A percentile compares a stretch with the other conserved stretches of the same genome.
Evolutionary conservation across 2,329 filamentous ascomycete genomes (phyloP).

Genomic region (Fusarium hostae): DNA sequence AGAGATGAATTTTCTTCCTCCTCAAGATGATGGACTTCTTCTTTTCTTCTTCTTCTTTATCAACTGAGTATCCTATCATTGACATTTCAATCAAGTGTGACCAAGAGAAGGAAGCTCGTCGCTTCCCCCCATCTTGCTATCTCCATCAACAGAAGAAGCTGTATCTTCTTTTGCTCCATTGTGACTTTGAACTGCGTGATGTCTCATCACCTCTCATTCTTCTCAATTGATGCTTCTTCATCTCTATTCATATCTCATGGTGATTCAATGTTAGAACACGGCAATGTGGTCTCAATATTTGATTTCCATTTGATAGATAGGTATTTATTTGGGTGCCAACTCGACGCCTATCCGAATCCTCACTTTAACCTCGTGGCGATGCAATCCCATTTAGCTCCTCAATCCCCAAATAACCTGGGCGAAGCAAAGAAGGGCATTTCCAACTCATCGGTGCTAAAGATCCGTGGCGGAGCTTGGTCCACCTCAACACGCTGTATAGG

Average conservation of each 20-base stretch:
- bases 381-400: constrained; percentile 52
- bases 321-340: constrained; percentile 60
- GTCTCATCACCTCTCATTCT: constrained; percentile 7
- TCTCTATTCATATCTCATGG: background rate
- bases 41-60: background rate
- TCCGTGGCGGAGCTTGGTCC: constrained; percentile 70
- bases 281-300: constrained; percentile 36
- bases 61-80: background rate
- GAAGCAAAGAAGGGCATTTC: constrained; percentile 56
- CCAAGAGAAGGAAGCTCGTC: background rate
- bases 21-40: background rate
- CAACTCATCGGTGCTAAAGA: constrained; percentile 75
- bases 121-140: background rate
- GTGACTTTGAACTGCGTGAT: constrained; percentile 23
- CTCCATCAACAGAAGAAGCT: constrained; percentile 7
- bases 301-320: constrained; percentile 48
- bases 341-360: constrained; percentile 72
- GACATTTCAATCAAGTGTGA: constrained; percentile 7
- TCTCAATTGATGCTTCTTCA: background rate
- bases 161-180: constrained; percentile 1
- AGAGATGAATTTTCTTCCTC: constrained; percentile 25
- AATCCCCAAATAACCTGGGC: constrained; percentile 31
- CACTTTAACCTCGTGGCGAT: constrained; percentile 78
- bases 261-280: constrained; percentile 18
- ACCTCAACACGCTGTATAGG: constrained; percentile 56